Conservation (phyloP, 208 protist genomes). For the Leishmania amazonensis region DNA sequence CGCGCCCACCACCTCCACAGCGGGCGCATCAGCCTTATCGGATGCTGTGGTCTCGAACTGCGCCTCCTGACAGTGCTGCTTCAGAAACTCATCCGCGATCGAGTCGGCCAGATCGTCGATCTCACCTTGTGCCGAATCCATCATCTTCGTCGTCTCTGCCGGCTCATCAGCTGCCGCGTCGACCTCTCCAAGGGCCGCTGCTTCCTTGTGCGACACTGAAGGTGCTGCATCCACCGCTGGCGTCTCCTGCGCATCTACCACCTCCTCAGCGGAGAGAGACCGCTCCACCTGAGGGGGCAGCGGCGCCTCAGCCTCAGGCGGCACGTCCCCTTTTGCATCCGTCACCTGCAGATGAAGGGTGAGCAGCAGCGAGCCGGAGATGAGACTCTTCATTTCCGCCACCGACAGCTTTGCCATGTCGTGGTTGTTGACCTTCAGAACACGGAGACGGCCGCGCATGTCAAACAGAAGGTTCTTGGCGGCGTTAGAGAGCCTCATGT, state of each 20-base stretch:
- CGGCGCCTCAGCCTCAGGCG: slow-evolving; percentile 5
- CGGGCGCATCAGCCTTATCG: not conserved
- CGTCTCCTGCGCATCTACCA: not conserved
- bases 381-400: slow-evolving; percentile 13
- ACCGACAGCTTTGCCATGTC: slow-evolving; percentile 22
- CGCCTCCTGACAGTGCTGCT: slow-evolving; percentile 23
- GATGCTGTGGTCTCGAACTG: slow-evolving; percentile 17
- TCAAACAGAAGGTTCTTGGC: slow-evolving; percentile 53
- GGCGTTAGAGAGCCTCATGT: slow-evolving; percentile 40
- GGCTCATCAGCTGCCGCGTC: not conserved
- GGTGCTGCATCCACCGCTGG: not conserved
- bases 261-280: not conserved
- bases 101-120: slow-evolving; percentile 13
- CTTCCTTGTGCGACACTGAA: not conserved
- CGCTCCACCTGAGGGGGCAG: not conserved
- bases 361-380: slow-evolving; percentile 28
- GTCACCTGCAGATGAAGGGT: slow-evolving; percentile 41
- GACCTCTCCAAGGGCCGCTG: slow-evolving; percentile 1
- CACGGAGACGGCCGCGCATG: slow-evolving; percentile 35
- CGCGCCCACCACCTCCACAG: not conserved
- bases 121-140: slow-evolving; percentile 1
- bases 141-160: not conserved
- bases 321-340: slow-evolving; percentile 11
- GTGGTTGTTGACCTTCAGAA: slow-evolving; percentile 51
- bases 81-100: slow-evolving; percentile 33